Evolutionary conservation across 352 stramenopile species (phyloP), one percentile per base, ranked within the genome.

Genomic region (Globisporangium spinosum): DNA sequence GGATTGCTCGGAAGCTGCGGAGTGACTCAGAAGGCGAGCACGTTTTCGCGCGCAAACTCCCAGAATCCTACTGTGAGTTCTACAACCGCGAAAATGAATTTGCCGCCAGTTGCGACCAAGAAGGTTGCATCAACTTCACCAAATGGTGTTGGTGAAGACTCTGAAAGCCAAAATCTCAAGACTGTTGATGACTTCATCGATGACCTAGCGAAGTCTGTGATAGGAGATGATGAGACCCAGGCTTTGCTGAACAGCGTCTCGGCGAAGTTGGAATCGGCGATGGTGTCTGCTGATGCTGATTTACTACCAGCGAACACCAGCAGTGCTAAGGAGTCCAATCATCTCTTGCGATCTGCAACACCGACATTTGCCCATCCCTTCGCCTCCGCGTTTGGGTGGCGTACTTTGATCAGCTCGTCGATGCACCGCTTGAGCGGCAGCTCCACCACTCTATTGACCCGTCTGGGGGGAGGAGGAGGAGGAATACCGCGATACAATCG

Each of bases 1-100:
- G 82, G 82, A 0, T 71, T 80, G 38, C 53, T 84, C 1, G 70
- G 71, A 1, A 74, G 61, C 51, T 60, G 72, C 1, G 61, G 67
- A n/a, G 13, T 40, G 35, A 43, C n/a, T 1, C 62, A 35, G 9
- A 53, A 27, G 20, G 20, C 35, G 20, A 63, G 34, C 6, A 27
- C 22, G 3, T 62, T 68, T 13, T 61, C 54, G 10, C 25, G 63
- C 1, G 54, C 22, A 9, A 17, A 15, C 23, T 68, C 54, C 8
- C 35, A 56, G 23, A 57, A 49, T 23, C 25, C 23, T 23, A 38
- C 25, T 12, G 27, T 2, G 20, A 58, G 54, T 6, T 13, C 54
- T 22, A 4, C 53, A 34, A 25, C 23, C 2, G 53, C 12, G 3
- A 12, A 58, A 58, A 2, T 8, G 12, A 58, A 35, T 49, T 49